Conservation (phyloP, 495 filamentous ascomycete genomes). For the Penicillium canescens region DNA sequence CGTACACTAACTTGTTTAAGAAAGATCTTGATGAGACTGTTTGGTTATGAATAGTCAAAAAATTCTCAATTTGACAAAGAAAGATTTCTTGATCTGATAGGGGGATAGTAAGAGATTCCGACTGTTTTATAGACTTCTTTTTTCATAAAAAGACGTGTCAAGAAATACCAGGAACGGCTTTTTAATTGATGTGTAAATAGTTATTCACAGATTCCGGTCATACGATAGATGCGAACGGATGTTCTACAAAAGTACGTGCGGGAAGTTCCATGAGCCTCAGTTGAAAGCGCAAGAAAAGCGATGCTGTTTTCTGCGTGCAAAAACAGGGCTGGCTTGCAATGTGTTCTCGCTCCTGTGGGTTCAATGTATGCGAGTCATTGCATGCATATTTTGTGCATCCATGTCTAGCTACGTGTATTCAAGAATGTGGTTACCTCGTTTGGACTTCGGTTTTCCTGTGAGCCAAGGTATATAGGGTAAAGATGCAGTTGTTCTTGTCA, state of each 20-base stretch:
- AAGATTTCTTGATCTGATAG: not conserved
- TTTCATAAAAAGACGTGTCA: not conserved
- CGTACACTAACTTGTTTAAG: not conserved
- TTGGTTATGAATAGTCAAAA: not conserved
- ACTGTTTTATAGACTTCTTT: not conserved
- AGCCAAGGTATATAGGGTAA: too few relatives aligned
- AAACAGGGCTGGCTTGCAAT: not conserved
- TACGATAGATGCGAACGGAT: not conserved
- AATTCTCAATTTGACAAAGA: not conserved
- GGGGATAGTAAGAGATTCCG: too few relatives aligned
- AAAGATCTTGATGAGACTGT: not conserved
- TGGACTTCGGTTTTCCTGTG: too few relatives aligned
- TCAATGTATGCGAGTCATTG: not conserved
- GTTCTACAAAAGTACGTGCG: not conserved
- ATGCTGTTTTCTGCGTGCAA: not conserved
- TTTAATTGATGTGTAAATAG: not conserved
- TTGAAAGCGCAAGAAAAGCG: not conserved
- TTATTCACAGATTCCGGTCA: not conserved
- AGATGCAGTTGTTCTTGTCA: too few relatives aligned
- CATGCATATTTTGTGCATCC: not conserved
- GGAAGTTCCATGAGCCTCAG: not conserved
- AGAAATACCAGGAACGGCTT: not conserved
- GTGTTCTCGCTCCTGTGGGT: not conserved
- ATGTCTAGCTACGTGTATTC: too few relatives aligned
- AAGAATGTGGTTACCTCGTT: too few relatives aligned